phyloP scores from a whole-genome alignment of 1,139 yeast genomes.

The Scheffersomyces quercinus region DNA sequence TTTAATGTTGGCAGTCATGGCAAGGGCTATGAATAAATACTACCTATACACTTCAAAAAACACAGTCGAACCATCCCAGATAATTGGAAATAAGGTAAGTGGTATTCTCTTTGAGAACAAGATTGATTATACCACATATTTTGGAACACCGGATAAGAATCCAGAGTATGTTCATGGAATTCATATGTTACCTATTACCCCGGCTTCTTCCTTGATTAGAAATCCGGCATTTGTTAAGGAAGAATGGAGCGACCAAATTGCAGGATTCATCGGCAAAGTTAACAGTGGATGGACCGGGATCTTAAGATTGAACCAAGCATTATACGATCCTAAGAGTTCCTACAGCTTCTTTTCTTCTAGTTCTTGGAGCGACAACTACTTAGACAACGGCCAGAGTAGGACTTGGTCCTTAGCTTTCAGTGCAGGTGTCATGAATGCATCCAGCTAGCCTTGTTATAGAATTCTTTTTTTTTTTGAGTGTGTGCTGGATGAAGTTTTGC shows the following conservation, averaged over 20 bases:
- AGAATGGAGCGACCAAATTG: slow-evolving; percentile 73
- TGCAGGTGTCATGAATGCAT: slow-evolving; percentile 18
- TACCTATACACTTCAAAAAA: slow-evolving; percentile 60
- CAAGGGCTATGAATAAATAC: slow-evolving; percentile 63
- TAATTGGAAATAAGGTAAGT: slow-evolving; percentile 64
- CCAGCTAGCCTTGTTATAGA: not conserved
- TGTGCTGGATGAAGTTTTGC: too few species aligned
- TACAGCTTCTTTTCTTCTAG: slow-evolving; percentile 65
- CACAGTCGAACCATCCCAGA: slow-evolving; percentile 55
- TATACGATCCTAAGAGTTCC: slow-evolving; percentile 66
- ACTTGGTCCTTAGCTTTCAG: slow-evolving; percentile 84
- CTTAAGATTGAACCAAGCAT: slow-evolving; percentile 73
- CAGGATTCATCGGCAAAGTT: slow-evolving; percentile 51
- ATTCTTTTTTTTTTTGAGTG: too few species aligned
- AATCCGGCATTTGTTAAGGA: slow-evolving; percentile 66
- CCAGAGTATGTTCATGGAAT: slow-evolving; percentile 91
- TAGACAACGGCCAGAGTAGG: slow-evolving; percentile 87
- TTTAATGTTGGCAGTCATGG: slow-evolving; percentile 67
- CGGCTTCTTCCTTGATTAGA: slow-evolving; percentile 78
- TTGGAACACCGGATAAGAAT: slow-evolving; percentile 50
- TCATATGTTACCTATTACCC: slow-evolving; percentile 90
- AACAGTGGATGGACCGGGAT: slow-evolving; percentile 90
- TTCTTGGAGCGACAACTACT: slow-evolving; percentile 49
- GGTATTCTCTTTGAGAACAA: slow-evolving; percentile 87
- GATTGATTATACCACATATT: slow-evolving; percentile 87